A percentile compares a stretch with the other conserved stretches of the same genome.
These are phyloP conservation scores for Paecilomyces formosus DNA, from an alignment of 2,329 filamentous ascomycete genomes.

Conservation along the genomic window DNA sequence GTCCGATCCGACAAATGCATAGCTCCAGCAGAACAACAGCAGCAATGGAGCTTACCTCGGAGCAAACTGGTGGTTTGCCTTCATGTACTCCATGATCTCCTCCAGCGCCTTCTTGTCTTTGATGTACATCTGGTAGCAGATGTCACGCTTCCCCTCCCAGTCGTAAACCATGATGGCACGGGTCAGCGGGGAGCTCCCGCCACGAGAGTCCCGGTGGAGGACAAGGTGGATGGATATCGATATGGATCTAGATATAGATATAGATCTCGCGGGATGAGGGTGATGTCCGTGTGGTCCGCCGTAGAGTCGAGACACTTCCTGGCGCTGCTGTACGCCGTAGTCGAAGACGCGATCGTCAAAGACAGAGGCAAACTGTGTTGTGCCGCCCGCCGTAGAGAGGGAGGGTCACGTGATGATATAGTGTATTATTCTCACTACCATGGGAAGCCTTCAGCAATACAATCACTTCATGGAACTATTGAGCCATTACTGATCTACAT, in stretches of 20 bases:
- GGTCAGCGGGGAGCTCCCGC: slow-evolving; percentile 12
- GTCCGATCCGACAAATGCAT: not conserved
- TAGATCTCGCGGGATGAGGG: not conserved
- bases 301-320: slow-evolving; percentile 17
- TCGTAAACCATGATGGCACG: slow-evolving; percentile 46
- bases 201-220: slow-evolving; percentile 15
- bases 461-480: no score
- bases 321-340: slow-evolving; percentile 31
- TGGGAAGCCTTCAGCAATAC: no score
- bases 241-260: not conserved
- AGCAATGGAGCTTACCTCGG: slow-evolving; percentile 52
- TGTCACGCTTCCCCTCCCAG: slow-evolving; percentile 59
- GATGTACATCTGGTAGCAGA: slow-evolving; percentile 67
- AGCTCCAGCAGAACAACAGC: not conserved
- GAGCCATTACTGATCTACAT: no score
- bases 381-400: not conserved
- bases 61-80: slow-evolving; percentile 55
- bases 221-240: slow-evolving; percentile 1
- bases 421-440: no score
- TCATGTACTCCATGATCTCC: slow-evolving; percentile 68
- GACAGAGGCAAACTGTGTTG: not conserved
- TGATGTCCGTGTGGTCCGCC: not conserved
- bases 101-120: slow-evolving; percentile 65
- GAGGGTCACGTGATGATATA: no score
- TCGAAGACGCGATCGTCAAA: not conserved